Evolutionary conservation across 441 rosid species (phyloP), one percentile per base, ranked within the genome.

Genomic region (Hura crepitans): DNA sequence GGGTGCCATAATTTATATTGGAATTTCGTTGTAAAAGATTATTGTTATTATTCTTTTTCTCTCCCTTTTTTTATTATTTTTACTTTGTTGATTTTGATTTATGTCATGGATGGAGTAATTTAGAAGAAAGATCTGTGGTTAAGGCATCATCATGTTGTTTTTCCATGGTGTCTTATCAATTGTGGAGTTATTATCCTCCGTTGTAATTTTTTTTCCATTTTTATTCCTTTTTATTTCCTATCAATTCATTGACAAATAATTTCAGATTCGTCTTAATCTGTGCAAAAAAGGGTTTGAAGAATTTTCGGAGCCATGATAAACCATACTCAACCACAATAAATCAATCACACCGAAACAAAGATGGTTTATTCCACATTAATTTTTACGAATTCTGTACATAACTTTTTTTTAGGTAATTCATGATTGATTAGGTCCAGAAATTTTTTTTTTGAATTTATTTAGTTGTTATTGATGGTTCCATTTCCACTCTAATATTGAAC

Each of bases 1-100:
- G 76, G 59, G 58, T 79, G 42, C 66, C 59, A 55, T 65, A 56
- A 71, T 30, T 54, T 55, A 20, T 27, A 14, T 68, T 66, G 68
- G 51, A 10, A 69, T 75, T 56, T 69, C 65, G 68, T 51, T 73
- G 77, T 68, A 75, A 73, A 72, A 75, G 73, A 74, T 80, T 37
- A 70, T 62, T 74, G 47, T 49, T 54, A 18, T 56, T 53, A 33
- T 55, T 69, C 4, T 50, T 70, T 22, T 17, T 8, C 37, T 27
- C 11, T 51, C 27, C 18, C 30, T 18, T 6, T 10, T 51, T 22
- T 58, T 23, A 49, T 37, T 7, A 30, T 1, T 18, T 35, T 35
- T 35, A 35, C 4, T 35, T 35, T 56, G 12, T 56, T 27, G 43
- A 22, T 3, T 20, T 51, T 17, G 20, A 50, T 66, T 66, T 51